These are phyloP conservation scores for Penicillium sp. DNA, from an alignment of 2,329 filamentous ascomycete species.

Conservation along the genomic window DNA sequence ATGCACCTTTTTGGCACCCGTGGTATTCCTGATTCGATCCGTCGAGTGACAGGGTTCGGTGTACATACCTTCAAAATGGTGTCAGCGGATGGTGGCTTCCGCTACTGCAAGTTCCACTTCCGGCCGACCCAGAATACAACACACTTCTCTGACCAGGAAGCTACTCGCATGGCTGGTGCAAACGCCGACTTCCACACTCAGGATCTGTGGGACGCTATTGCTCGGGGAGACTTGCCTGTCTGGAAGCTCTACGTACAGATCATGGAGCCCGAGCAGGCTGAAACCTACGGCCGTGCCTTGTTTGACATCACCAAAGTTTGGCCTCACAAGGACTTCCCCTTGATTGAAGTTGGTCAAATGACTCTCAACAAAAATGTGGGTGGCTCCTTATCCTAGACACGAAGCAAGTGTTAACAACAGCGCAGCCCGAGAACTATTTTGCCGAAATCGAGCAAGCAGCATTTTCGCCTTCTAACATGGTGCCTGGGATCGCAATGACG, in stretches of 20 bases:
- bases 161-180: conserved; percentile 42
- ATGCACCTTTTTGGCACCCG: conserved; percentile 56
- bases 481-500: conserved; percentile 54
- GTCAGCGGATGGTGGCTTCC: conserved; percentile 42
- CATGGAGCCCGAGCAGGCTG: conserved; percentile 46
- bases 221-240: conserved; percentile 48
- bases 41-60: conserved; percentile 48
- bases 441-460: conserved; percentile 59
- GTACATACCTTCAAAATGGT: conserved; percentile 30
- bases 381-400: neutral
- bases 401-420: conserved; percentile 4
- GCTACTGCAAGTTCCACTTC: conserved; percentile 55
- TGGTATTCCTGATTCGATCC: conserved; percentile 39
- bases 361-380: conserved; percentile 44
- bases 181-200: conserved; percentile 53
- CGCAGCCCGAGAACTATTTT: conserved; percentile 47
- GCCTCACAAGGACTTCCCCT: conserved; percentile 45
- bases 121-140: conserved; percentile 49
- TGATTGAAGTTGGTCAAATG: conserved; percentile 44
- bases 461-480: conserved; percentile 56
- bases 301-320: conserved; percentile 53
- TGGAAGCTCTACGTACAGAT: conserved; percentile 51
- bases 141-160: conserved; percentile 47
- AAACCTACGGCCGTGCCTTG: conserved; percentile 42
- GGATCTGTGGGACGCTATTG: conserved; percentile 55